Evolutionary conservation across 345 rosid genomes (phyloP).

Genomic region (Mangifera indica): DNA sequence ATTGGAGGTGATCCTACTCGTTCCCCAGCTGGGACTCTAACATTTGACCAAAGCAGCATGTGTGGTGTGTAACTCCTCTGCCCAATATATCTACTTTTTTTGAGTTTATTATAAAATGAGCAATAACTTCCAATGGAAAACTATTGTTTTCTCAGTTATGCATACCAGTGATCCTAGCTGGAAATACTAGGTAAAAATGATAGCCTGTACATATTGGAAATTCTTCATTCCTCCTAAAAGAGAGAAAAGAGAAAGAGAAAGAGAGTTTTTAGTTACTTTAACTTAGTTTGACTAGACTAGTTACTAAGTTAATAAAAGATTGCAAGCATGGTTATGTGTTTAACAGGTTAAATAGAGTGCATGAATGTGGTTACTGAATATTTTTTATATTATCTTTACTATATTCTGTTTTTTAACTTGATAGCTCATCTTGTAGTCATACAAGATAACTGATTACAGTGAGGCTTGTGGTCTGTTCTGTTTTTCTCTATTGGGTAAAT

Average conservation of each 20-base stretch:
- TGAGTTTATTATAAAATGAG: not conserved
- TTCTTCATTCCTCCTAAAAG: not conserved
- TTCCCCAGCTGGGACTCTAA: conserved; percentile 66
- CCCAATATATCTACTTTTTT: not conserved
- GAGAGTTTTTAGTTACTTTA: not conserved
- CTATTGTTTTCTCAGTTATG: not conserved
- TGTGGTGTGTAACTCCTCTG: conserved; percentile 44
- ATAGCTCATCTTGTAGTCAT: not conserved
- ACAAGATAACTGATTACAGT: not conserved
- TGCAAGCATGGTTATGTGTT: not conserved
- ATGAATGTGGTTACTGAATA: not conserved
- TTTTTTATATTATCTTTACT: not conserved
- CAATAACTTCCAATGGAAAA: not conserved
- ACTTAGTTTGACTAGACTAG: not conserved
- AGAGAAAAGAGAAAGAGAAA: not conserved
- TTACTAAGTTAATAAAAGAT: not conserved
- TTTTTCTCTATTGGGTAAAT: not conserved
- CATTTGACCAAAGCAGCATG: conserved; percentile 48
- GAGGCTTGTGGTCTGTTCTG: not conserved
- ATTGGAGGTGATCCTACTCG: conserved; percentile 39
- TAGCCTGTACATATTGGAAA: not conserved
- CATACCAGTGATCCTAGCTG: not conserved
- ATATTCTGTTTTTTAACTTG: not conserved
- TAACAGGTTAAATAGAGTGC: not conserved
- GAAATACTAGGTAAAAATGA: not conserved